A percentile compares a stretch with the other conserved stretches of the same genome.
These are phyloP conservation scores for Myxozyma kluyveri DNA, from an alignment of 805 yeast species.

Conservation along the genomic window DNA sequence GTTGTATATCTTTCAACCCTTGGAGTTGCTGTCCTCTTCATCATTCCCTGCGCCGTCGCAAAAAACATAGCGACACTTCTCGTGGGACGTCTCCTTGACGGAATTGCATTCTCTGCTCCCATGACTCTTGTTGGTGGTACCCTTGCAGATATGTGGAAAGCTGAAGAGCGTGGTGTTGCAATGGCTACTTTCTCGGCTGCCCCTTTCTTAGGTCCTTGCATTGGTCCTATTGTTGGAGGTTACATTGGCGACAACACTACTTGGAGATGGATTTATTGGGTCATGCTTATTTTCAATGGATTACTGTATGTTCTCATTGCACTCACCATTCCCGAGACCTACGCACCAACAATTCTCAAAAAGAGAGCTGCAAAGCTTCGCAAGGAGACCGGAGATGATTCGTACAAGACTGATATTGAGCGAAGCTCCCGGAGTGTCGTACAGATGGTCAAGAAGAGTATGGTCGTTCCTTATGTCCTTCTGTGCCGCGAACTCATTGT, in stretches of 20 bases:
- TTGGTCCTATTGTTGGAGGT: slow-evolving; percentile 65
- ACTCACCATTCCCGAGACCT: slow-evolving; percentile 61
- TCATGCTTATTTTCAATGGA: slow-evolving; percentile 60
- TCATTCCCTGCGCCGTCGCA: slow-evolving; percentile 56
- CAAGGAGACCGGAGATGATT: slow-evolving; percentile 50
- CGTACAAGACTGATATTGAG: slow-evolving; percentile 60
- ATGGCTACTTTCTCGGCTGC: slow-evolving; percentile 64
- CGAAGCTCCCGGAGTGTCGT: slow-evolving; percentile 67
- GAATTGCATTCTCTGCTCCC: slow-evolving; percentile 73
- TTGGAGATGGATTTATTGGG: slow-evolving; percentile 76
- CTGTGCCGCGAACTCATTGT: slow-evolving; percentile 47
- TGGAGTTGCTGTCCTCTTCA: slow-evolving; percentile 48
- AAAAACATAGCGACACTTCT: slow-evolving; percentile 61
- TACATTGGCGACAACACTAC: slow-evolving; percentile 57
- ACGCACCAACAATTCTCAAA: slow-evolving; percentile 51
- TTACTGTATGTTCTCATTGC: slow-evolving; percentile 50
- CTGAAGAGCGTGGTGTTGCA: slow-evolving; percentile 62
- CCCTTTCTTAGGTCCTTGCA: slow-evolving; percentile 57
- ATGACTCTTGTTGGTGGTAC: slow-evolving; percentile 76
- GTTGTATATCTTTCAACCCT: slow-evolving; percentile 53
- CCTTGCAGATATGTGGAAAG: slow-evolving; percentile 67
- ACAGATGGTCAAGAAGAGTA: slow-evolving; percentile 65
- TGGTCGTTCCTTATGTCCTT: slow-evolving; percentile 73
- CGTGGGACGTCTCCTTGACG: slow-evolving; percentile 64
- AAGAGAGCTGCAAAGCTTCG: slow-evolving; percentile 53